Evolutionary conservation across 169 alveolate species (phyloP), one percentile per base, ranked within the genome.

Genomic region (Hepatocystis sp.): DNA sequence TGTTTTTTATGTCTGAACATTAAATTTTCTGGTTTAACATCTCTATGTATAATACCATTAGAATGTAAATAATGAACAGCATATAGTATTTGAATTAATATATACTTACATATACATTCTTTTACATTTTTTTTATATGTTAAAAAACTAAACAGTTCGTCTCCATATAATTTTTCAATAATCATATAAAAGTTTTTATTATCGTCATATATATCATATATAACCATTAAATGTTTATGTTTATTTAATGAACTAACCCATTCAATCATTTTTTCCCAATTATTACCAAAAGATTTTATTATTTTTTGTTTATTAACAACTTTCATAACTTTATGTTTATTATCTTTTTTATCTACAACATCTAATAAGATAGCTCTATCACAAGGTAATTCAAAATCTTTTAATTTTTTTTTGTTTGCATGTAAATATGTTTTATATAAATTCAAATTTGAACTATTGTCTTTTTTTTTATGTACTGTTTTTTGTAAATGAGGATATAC

Each of bases 91-190:
- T 96, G 98, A 71, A 94, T 76, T 60, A 95, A 90, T 10, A 96
- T 95, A 78, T 93, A 93, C 84, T 94, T 95, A 76, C 98, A 96
- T 1, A 93, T 90, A 71, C 92, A 95, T 85, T 96, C 98, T 10
- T 96, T 96, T 2, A 96, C 93, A 15, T 94, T 95, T 58, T 93
- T 93, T 85, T 96, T 96, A 15, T 86, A 91, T 25, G 93, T 91
- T 42, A 96, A 81, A 66, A 94, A 96, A 85, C 91, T 96, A 78
- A 95, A 96, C 4, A 96, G 93, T 58, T 96, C 98, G 4, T 97
- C 97, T 2, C 98, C 98, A 60, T 88, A 91, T 49, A 95, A 85
- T 84, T 94, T 91, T 88, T 96, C 98, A 86, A 93, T 91, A 8
- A 94, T 95, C 28, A 96, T 68, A 42, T 94, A 92, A 66, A 92